These are phyloP conservation scores for Penicillium robsamsonii DNA, from an alignment of 495 filamentous ascomycete genomes.

Conservation along the genomic window DNA sequence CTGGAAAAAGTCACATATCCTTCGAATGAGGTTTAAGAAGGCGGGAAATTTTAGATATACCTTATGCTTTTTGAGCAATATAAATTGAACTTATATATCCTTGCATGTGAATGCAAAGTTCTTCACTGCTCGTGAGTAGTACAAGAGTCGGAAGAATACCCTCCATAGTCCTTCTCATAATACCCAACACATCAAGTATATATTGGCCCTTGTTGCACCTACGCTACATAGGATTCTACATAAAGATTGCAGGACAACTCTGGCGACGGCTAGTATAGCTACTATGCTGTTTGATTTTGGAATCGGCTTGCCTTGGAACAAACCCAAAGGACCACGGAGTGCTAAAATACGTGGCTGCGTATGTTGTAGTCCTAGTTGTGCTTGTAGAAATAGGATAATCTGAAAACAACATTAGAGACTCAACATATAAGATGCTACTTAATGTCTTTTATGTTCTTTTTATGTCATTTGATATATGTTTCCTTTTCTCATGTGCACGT, in stretches of 20 bases:
- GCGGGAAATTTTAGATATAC: neutral
- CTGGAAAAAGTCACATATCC: slow-evolving; percentile 63
- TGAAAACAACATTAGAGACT: too few relatives aligned
- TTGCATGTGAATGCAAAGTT: too few relatives aligned
- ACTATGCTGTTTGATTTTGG: neutral
- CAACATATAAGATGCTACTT: too few relatives aligned
- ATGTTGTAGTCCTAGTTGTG: neutral
- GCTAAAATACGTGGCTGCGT: neutral
- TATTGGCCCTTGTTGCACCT: neutral
- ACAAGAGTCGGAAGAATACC: neutral
- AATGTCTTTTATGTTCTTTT: too few relatives aligned
- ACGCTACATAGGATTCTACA: neutral
- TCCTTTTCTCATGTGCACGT: too few relatives aligned
- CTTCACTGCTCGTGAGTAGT: too few relatives aligned
- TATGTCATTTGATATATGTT: too few relatives aligned
- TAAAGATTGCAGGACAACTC: neutral
- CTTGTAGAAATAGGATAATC: neutral
- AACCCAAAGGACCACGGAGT: neutral
- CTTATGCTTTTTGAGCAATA: neutral
- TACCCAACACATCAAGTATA: neutral
- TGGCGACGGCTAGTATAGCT: neutral
- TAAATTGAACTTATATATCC: neutral
- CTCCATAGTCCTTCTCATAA: neutral
- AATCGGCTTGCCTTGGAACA: neutral
- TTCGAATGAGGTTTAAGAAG: slow-evolving; percentile 51